A percentile compares a stretch with the other conserved stretches of the same genome.
Evolutionary conservation across 1,139 yeast species (phyloP).

Genomic region (Yamadazyma trypodendri): DNA sequence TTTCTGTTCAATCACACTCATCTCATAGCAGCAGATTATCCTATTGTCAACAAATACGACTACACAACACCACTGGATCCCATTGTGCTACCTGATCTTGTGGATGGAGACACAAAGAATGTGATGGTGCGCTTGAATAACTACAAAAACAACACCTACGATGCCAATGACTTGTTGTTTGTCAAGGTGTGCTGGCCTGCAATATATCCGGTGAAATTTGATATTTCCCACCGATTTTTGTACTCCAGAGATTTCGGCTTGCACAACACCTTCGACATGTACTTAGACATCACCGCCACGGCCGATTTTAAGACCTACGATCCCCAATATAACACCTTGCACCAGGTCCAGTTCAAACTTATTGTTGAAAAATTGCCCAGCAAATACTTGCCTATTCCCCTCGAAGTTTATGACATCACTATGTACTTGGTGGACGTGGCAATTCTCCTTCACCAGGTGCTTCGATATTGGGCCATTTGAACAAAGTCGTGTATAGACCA

Average conservation of each 20-base stretch:
- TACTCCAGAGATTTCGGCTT: slow-evolving; percentile 12
- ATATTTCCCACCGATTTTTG: slow-evolving; percentile 23
- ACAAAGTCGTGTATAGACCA: neutral
- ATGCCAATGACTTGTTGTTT: slow-evolving; percentile 31
- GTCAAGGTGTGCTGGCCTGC: slow-evolving; percentile 50
- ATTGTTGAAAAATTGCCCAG: slow-evolving; percentile 34
- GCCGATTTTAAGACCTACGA: slow-evolving; percentile 28
- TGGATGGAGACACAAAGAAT: neutral
- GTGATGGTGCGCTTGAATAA: slow-evolving; percentile 27
- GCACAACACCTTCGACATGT: slow-evolving; percentile 27
- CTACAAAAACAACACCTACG: slow-evolving; percentile 26
- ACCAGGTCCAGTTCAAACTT: slow-evolving; percentile 25
- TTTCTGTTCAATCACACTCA: slow-evolving; percentile 25
- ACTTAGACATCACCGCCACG: slow-evolving; percentile 25
- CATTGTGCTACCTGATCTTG: slow-evolving; percentile 1
- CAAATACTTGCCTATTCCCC: slow-evolving; percentile 34
- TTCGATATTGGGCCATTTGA: neutral
- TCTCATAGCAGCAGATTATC: slow-evolving; percentile 27
- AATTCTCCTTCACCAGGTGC: slow-evolving; percentile 16
- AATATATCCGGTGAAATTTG: slow-evolving; percentile 32
- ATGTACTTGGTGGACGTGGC: slow-evolving; percentile 30
- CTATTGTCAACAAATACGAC: slow-evolving; percentile 22
- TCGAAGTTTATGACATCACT: slow-evolving; percentile 36
- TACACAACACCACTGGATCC: slow-evolving; percentile 5
- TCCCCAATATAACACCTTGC: slow-evolving; percentile 14